Evolutionary conservation across 768 basidiomycete genomes (phyloP).

Genomic region (Lentinula guzmanii): DNA sequence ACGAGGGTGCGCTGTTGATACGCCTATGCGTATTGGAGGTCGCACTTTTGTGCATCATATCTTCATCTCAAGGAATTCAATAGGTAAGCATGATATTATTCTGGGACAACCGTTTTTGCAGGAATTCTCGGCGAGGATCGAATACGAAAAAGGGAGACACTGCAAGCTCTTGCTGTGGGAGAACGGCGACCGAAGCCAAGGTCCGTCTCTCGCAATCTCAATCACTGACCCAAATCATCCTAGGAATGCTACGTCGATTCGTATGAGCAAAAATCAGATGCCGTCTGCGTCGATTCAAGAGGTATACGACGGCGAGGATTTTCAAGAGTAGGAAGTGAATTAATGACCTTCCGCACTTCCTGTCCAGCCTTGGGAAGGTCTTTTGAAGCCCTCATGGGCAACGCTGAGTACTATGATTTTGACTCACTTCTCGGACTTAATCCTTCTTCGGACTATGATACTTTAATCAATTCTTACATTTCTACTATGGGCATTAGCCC

Average conservation of each 20-base stretch:
- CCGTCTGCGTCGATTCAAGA: neutral
- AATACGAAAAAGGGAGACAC: constrained; percentile 5
- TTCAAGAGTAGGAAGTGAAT: neutral
- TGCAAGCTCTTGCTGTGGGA: constrained; percentile 1
- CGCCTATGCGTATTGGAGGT: constrained; percentile 11
- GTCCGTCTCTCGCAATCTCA: neutral
- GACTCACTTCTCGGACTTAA: neutral
- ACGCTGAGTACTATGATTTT: neutral
- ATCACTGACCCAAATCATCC: neutral
- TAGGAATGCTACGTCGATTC: neutral
- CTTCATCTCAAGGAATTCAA: constrained; percentile 17
- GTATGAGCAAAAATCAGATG: no score
- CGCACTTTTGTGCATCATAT: constrained; percentile 21
- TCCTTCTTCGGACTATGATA: neutral
- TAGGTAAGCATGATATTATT: constrained; percentile 10
- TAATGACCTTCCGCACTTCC: neutral
- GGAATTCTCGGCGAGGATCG: constrained; percentile 4
- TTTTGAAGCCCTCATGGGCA: constrained; percentile 9
- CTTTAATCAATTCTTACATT: neutral
- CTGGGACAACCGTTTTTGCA: constrained; percentile 14
- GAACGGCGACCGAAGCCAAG: neutral
- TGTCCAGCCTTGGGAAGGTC: constrained; percentile 9
- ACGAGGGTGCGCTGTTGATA: no score
- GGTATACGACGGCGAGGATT: neutral
- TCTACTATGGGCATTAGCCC: neutral